Conservation (phyloP, 1,284 basidiomycete species). For the Microbotryomycetes sp. region DNA sequence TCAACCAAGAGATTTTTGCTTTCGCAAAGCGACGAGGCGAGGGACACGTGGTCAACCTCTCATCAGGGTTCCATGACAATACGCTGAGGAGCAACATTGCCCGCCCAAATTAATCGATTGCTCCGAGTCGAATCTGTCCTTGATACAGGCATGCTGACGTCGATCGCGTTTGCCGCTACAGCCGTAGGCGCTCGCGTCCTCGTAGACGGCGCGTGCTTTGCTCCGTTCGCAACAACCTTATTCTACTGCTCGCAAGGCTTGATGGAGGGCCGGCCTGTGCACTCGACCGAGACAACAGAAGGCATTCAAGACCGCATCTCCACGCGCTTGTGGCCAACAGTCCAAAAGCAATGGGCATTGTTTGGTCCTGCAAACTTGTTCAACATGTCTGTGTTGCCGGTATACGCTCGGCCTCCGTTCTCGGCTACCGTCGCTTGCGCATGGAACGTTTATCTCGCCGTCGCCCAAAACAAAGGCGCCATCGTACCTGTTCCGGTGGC, state of each 20-base stretch:
- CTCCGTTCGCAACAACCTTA: slow-evolving; percentile 34
- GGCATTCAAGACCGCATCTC: slow-evolving; percentile 19
- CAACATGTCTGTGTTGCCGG: slow-evolving; percentile 33
- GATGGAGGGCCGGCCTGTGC: slow-evolving; percentile 30
- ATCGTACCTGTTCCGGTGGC: background rate
- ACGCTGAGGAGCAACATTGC: slow-evolving; percentile 1
- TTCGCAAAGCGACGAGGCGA: too few species aligned
- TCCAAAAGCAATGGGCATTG: slow-evolving; percentile 26
- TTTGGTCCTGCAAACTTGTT: slow-evolving; percentile 33
- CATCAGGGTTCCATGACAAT: background rate
- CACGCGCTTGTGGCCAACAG: slow-evolving; percentile 18
- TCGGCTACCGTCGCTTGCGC: slow-evolving; percentile 31
- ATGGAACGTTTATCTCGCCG: slow-evolving; percentile 14
- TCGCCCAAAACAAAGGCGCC: background rate
- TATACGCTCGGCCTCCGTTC: slow-evolving; percentile 36
- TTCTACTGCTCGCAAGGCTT: slow-evolving; percentile 34
- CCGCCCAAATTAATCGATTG: background rate
- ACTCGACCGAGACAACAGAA: background rate
- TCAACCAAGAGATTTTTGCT: too few species aligned
- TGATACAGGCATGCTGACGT: background rate
- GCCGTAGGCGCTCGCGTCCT: slow-evolving; percentile 30
- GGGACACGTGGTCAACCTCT: too few species aligned
- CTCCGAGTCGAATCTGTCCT: too few species aligned
- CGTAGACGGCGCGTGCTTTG: slow-evolving; percentile 33
- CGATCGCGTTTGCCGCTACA: background rate